These are phyloP conservation scores for Aspergillus alliaceus DNA, from an alignment of 2,329 filamentous ascomycete species.

Conservation along the genomic window DNA sequence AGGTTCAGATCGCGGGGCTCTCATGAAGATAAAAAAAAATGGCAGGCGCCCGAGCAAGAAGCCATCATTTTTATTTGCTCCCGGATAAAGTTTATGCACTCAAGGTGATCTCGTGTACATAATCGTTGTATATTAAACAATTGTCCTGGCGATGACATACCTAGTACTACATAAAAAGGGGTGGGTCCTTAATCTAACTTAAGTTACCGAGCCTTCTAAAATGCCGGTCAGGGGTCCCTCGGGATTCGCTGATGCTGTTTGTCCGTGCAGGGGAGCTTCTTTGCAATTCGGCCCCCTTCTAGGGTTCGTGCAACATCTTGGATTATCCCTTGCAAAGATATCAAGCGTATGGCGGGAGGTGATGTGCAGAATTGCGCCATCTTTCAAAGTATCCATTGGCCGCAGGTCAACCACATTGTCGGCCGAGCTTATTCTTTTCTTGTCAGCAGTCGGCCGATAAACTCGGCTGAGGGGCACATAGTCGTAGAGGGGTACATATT, in stretches of 20 bases:
- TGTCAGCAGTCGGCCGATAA: conserved; percentile 25
- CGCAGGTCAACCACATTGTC: conserved; percentile 18
- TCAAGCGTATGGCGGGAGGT: conserved; percentile 6
- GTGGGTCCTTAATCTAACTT: background rate
- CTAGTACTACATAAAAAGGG: background rate
- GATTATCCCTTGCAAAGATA: background rate
- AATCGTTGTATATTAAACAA: conserved; percentile 2
- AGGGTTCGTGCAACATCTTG: background rate
- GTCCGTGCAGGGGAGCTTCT: background rate
- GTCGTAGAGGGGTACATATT: background rate
- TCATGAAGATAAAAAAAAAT: too few relatives aligned
- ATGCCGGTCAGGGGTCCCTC: background rate
- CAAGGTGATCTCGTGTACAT: background rate
- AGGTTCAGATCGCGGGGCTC: too few relatives aligned
- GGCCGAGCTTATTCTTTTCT: conserved; percentile 20
- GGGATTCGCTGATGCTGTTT: background rate
- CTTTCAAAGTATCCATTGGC: conserved; percentile 28
- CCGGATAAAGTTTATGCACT: too few relatives aligned
- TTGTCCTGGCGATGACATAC: background rate
- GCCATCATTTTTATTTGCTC: too few relatives aligned
- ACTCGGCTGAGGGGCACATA: conserved; percentile 5
- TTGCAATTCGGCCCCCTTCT: too few relatives aligned
- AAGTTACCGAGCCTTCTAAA: background rate
- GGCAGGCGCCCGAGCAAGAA: too few relatives aligned
- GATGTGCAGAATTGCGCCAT: conserved; percentile 35